phyloP scores from a whole-genome alignment of 1,284 basidiomycete genomes.

The Ustilago tritici region DNA sequence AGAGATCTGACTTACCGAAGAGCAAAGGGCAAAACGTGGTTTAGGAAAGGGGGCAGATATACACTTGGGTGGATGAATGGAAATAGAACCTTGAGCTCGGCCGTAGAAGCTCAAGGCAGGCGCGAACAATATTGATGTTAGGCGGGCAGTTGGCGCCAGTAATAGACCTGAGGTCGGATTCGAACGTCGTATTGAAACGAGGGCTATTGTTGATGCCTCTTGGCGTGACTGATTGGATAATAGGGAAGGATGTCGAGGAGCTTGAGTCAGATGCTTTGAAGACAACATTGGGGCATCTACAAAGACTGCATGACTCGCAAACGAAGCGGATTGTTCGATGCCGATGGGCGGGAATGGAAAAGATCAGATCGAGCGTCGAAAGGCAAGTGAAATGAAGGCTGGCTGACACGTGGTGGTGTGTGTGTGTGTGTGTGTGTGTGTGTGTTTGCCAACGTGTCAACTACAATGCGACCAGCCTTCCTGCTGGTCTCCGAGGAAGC shows the following conservation, averaged over 20 bases:
- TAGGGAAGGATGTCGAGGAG: conserved; percentile 6
- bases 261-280: conserved; percentile 14
- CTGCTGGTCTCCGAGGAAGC: background rate
- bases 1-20: background rate
- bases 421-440: background rate
- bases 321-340: conserved; percentile 6
- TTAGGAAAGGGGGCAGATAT: background rate
- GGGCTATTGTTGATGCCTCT: background rate
- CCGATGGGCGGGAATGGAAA: conserved; percentile 4
- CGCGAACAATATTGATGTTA: background rate
- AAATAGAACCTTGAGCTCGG: background rate
- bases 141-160: background rate
- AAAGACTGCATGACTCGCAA: conserved; percentile 7
- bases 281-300: conserved; percentile 12
- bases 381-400: conserved; percentile 21
- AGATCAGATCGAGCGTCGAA: conserved; percentile 13
- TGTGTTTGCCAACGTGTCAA: conserved; percentile 1
- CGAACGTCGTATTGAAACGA: background rate
- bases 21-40: background rate
- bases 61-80: background rate
- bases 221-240: background rate
- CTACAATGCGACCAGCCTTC: background rate
- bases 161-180: background rate
- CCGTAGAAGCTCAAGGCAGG: background rate
- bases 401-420: background rate